Evolutionary conservation across 129 eudicot species (phyloP).

Genomic region (Artemisia annua): DNA sequence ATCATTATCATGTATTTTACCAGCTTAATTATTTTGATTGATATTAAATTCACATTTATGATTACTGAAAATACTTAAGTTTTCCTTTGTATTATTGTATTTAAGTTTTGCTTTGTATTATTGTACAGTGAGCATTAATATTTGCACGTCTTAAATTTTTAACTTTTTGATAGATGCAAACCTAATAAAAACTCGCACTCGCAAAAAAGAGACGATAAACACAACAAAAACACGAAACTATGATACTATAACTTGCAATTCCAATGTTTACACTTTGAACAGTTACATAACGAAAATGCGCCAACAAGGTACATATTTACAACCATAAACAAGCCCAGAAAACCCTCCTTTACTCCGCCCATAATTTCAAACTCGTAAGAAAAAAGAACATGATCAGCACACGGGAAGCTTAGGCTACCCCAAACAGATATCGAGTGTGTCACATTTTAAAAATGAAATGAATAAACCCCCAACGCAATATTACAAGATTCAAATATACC

Average conservation of each 20-base stretch:
- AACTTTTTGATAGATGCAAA: too few species aligned
- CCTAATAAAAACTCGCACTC: background rate
- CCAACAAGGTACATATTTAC: conserved; percentile 40
- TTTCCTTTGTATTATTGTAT: too few species aligned
- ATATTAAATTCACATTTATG: too few species aligned
- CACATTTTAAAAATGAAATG: conserved; percentile 29
- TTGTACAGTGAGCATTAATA: too few species aligned
- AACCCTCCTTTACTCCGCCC: conserved; percentile 19
- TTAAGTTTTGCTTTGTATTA: too few species aligned
- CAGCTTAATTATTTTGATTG: too few species aligned
- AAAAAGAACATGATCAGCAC: conserved; percentile 22
- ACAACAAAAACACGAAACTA: background rate
- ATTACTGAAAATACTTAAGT: too few species aligned
- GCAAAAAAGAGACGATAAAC: background rate
- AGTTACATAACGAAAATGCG: conserved; percentile 11
- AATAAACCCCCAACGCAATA: conserved; percentile 24
- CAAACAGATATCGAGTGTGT: background rate
- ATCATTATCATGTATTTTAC: too few species aligned
- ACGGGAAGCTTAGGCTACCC: conserved; percentile 24
- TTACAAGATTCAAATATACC: conserved; percentile 16
- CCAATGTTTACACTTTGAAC: background rate
- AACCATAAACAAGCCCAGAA: conserved; percentile 31
- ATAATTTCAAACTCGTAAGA: conserved; percentile 5
- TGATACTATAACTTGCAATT: background rate
- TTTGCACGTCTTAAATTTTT: too few species aligned